Evolutionary conservation across 495 filamentous ascomycete species (phyloP), one percentile per base, ranked within the genome.

Genomic region (Chaetomidium leptoderma): DNA sequence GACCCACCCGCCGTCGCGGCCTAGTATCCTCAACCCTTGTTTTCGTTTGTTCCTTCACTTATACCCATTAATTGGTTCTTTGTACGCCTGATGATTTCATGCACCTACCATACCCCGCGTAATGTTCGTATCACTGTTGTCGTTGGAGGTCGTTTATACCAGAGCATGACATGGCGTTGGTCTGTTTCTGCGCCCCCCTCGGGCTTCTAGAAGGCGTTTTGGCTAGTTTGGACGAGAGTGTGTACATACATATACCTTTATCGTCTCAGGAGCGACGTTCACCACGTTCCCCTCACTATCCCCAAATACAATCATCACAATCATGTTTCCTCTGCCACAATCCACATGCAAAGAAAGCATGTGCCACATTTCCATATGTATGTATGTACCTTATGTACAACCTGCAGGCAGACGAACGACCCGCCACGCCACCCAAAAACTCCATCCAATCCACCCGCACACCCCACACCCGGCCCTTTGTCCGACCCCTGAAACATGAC

Each of bases 1-100:
- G 56, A 60, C 2, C 47, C 57, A 30, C 23, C 58, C 8, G 59
- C 53, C 19, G 10, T 63, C 14, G 48, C 62, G 24, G 57, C 55
- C 10, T 61, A 47, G 43, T 9, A 24, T 23, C n/a, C n/a, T n/a
- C 23, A 8, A 14, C 0, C 17, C 32, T 45, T 48, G 17, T 16
- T 1, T 42, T 29, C 7, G 6, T 8, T 37, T 58, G n/a, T 42
- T 44, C 16, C 4, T 50, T 51, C 24, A 52, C 35, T 11, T 30
- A 56, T 56, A 56, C 44, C 54, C 53, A 9, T 33, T 50, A 21
- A 30, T 43, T 17, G 24, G 35, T 42, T n/a, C 43, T 48, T 8
- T 29, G 14, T 19, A 48, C 48, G 42, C 48, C 39, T 59, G 42
- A 48, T 42, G 30, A 45, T 17, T 29, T n/a, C 21, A 46, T 56